Base-by-base conservation (phyloP, 2,329 filamentous ascomycete genomes). In the Nemania diffusa region DNA sequence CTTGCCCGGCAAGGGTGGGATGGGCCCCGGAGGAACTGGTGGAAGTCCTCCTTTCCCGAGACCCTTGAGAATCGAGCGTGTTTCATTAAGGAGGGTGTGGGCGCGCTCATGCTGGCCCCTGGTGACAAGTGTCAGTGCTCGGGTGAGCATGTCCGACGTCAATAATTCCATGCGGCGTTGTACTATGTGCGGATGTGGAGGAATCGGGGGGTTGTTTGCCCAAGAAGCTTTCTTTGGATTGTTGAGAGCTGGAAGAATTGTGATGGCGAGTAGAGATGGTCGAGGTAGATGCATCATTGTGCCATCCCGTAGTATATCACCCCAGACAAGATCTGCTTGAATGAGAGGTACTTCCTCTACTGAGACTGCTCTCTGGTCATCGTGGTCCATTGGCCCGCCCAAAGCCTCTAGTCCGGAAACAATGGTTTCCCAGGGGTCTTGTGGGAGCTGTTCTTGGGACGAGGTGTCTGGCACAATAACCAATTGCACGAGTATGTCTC, bases 161-260 rank as follows among this genome's bases (percentile, higher is more conserved):
- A 99, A 87, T 32, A 99, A 85, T 80, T 99, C 96, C 96, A 99
- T 99, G 52, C 96, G 91, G 46, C 96, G 89, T 81, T 99, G 96
- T 6, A 99, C 95, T 67, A 99, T 94, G 69, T 91, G 93, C 4
- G 96, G 94, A 77, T 98, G 96, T 52, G 96, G 95, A 15, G 96
- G 96, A 69, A 99, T 99, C 0, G 94, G 92, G 15, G 94, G 93
- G 13, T 85, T 83, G 72, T 84, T 87, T 51, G 82, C 83, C 87
- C 88, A 90, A 17, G 90, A 87, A 72, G 87, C 82, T 69, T 87
- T 91, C 81, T 90, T 90, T 69, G 87, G 87, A 62, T 86, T 86
- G 27, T 85, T 84, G 5, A 79, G 78, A 2, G 91, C 84, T 4
- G 96, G 96, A 32, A 97, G 86, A 92, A 99, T 97, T 1, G 96